These are phyloP conservation scores for Geopyxis carbonaria DNA, from an alignment of 495 filamentous ascomycete species.

Conservation along the genomic window DNA sequence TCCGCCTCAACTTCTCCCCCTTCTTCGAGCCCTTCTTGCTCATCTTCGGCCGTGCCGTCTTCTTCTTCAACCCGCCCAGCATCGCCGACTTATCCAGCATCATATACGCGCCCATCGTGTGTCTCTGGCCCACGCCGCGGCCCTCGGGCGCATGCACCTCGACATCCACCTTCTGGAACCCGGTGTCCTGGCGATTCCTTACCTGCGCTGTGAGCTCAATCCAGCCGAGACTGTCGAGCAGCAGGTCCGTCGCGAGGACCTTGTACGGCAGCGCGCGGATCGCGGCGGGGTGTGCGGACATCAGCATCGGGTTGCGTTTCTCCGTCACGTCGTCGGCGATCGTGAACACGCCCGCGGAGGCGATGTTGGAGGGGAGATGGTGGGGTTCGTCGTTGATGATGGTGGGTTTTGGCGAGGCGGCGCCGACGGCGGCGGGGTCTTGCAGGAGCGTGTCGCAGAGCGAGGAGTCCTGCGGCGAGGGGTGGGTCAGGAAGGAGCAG, in stretches of 20 bases:
- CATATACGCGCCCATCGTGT: conserved; percentile 57
- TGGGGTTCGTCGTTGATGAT: too few species aligned
- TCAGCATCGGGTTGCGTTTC: conserved; percentile 45
- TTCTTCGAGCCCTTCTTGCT: conserved; percentile 47
- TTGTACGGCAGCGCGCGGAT: conserved; percentile 53
- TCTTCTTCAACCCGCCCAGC: conserved; percentile 12
- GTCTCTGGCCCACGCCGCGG: conserved; percentile 48
- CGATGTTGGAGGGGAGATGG: conserved; percentile 7
- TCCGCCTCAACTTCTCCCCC: conserved; percentile 26
- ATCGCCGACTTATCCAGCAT: conserved; percentile 15
- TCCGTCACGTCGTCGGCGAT: conserved; percentile 69
- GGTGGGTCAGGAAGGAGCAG: conserved; percentile 26
- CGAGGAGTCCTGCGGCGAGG: conserved; percentile 8
- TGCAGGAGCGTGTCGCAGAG: conserved; percentile 1
- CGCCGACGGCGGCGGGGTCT: conserved; percentile 1
- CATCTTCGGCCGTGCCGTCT: conserved; percentile 26
- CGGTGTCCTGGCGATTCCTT: conserved; percentile 30
- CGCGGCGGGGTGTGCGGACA: conserved; percentile 31
- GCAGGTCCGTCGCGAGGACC: conserved; percentile 60
- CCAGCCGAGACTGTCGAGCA: conserved; percentile 88
- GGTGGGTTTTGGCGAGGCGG: background rate
- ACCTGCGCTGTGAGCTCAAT: conserved; percentile 75
- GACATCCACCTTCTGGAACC: conserved; percentile 28
- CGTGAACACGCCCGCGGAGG: conserved; percentile 54
- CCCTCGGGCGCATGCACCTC: conserved; percentile 79